Evolutionary conservation across 805 yeast genomes (phyloP).

Genomic region (Yamadazyma scolyti): DNA sequence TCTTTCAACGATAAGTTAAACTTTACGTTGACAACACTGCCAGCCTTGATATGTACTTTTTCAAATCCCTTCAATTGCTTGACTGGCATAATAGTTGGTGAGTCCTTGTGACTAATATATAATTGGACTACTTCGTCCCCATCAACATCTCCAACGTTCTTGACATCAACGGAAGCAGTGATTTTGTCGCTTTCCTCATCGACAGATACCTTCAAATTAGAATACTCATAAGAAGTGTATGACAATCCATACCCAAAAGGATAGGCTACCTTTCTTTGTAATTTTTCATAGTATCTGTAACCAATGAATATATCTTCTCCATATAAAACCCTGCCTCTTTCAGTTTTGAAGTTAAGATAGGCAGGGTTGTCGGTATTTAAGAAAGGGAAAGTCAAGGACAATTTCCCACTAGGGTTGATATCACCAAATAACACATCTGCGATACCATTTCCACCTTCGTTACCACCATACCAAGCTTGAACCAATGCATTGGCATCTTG

Average conservation of each 20-base stretch:
- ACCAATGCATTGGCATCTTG: constrained; percentile 19
- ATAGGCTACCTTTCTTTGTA: constrained; percentile 45
- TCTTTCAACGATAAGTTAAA: constrained; percentile 43
- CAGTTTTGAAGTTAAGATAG: constrained; percentile 26
- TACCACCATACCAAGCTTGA: constrained; percentile 44
- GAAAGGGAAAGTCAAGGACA: constrained; percentile 18
- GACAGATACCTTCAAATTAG: constrained; percentile 28
- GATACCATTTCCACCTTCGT: constrained; percentile 55
- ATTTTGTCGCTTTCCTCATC: constrained; percentile 23
- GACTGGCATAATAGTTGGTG: constrained; percentile 45
- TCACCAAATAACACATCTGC: constrained; percentile 61
- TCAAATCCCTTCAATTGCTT: constrained; percentile 61
- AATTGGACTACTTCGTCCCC: constrained; percentile 59
- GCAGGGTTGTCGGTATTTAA: constrained; percentile 25
- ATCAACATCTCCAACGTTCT: constrained; percentile 44
- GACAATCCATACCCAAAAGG: constrained; percentile 66
- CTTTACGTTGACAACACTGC: constrained; percentile 34
- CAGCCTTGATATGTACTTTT: constrained; percentile 45
- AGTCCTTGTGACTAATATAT: constrained; percentile 39
- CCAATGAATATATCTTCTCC: constrained; percentile 69
- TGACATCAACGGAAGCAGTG: constrained; percentile 37
- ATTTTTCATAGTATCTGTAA: constrained; percentile 56
- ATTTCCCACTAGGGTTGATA: constrained; percentile 54
- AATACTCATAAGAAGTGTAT: constrained; percentile 47
- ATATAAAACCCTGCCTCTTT: constrained; percentile 29